Evolutionary conservation across 192 early-diverging fungal genomes (phyloP), one percentile per base, ranked within the genome.

Genomic region (Coemansia sp.): DNA sequence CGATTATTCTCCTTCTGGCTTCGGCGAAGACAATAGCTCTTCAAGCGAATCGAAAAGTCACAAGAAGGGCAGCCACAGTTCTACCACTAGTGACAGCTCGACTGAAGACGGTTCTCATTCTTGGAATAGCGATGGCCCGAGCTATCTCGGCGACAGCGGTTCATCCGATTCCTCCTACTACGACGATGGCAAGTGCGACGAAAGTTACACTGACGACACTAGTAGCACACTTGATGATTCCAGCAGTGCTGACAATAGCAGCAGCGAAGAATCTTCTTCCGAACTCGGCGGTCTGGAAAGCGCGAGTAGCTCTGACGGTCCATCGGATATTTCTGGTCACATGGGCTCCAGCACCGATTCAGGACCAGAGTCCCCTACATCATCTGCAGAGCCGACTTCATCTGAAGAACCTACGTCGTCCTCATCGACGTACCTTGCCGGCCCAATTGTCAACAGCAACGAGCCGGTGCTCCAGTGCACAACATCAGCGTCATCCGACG

Each of bases 1-100:
- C 18, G 61, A 63, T 10, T 82, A 79, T 5, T 57, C 75, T 12
- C 48, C 41, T 4, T 70, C 68, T 1, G 53, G 70, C 35, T 58
- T 76, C 46, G 62, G 77, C 64, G 80, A 78, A 57, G 74, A 76
- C n/a, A n/a, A n/a, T n/a, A n/a, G n/a, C 52, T 9, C 26, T 16
- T 41, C 46, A 18, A 48, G 46, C 38, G 38, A 38, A 4, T 38
- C 38, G 4, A 38, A 38, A 43, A 67, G 38, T 44, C 57, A 71
- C 12, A 55, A 62, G 21, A 64, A 51, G 8, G 69, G 69, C 7
- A 41, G 62, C n/a, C 36, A 69, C n/a, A n/a, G n/a, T n/a, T n/a
- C n/a, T n/a, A n/a, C n/a, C n/a, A 4, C 2, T 56, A 16, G 8
- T 33, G 23, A 24, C 23, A 24, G 6, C 7, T 35, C 18, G 6